Evolutionary conservation across 2,329 filamentous ascomycete species (phyloP).

Genomic region (Magnaporthiopsis rhizophila): DNA sequence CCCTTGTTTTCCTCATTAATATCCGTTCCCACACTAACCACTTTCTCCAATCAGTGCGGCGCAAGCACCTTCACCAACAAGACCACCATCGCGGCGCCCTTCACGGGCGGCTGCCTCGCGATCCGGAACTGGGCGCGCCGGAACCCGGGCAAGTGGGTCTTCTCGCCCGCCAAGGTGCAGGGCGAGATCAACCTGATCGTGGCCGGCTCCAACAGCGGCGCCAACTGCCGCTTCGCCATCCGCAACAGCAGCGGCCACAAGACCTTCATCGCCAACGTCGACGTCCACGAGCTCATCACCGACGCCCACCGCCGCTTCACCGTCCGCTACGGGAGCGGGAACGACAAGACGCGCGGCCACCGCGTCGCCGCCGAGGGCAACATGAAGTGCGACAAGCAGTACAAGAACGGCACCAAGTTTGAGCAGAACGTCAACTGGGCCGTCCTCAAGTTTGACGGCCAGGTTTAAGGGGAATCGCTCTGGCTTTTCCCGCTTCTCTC

Average conservation of each 20-base stretch:
- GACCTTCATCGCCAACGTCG: not conserved
- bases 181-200: slow-evolving; percentile 3
- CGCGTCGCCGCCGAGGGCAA: not conserved
- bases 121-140: slow-evolving; percentile 2
- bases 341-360: not conserved
- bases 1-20: not conserved
- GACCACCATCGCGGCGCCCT: slow-evolving; percentile 1
- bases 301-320: slow-evolving; percentile 1
- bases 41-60: not conserved
- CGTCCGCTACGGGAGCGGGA: not conserved
- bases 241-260: not conserved
- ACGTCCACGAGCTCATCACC: not conserved
- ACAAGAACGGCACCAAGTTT: slow-evolving; percentile 4
- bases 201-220: slow-evolving; percentile 4
- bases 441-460: not conserved
- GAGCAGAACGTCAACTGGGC: slow-evolving; percentile 1
- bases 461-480: not conserved
- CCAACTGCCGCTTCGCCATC: slow-evolving; percentile 4
- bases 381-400: slow-evolving; percentile 5
- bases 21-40: not conserved
- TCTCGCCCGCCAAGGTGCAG: slow-evolving; percentile 1
- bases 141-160: slow-evolving; percentile 2
- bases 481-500: too few species aligned
- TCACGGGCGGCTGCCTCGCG: slow-evolving; percentile 4
- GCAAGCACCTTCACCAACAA: slow-evolving; percentile 1